These are phyloP conservation scores for Schwanniomyces polymorphus DNA, from an alignment of 805 yeast species.

Conservation along the genomic window DNA sequence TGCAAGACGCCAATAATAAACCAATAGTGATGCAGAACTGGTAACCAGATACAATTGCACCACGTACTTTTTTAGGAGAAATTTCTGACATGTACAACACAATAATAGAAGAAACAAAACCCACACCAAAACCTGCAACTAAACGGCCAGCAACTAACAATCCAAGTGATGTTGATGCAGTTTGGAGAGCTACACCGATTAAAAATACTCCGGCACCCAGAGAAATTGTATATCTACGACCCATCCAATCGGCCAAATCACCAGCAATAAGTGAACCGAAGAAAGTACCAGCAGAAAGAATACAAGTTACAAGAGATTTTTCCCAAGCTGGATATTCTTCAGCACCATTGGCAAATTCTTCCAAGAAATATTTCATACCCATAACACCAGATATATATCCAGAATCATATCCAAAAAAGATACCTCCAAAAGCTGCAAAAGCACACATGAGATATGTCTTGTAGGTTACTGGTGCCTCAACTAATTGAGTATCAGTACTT, in stretches of 20 bases:
- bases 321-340: conserved; percentile 4
- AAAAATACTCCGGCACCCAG: conserved; percentile 35
- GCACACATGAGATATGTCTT: conserved; percentile 6
- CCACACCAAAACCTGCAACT: conserved; percentile 43
- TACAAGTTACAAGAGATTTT: conserved; percentile 19
- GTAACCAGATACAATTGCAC: conserved; percentile 41
- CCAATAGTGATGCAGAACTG: conserved; percentile 43
- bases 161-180: conserved; percentile 32
- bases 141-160: conserved; percentile 40
- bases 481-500: background rate
- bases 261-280: conserved; percentile 41
- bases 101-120: conserved; percentile 39
- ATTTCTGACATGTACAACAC: conserved; percentile 43
- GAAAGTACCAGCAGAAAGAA: conserved; percentile 42
- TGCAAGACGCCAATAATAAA: conserved; percentile 35
- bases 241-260: conserved; percentile 34
- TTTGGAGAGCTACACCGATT: conserved; percentile 39
- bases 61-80: conserved; percentile 44
- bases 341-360: conserved; percentile 1
- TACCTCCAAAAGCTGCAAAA: conserved; percentile 35
- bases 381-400: conserved; percentile 44
- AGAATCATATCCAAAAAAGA: conserved; percentile 43
- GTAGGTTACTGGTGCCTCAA: conserved; percentile 6
- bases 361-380: conserved; percentile 32
- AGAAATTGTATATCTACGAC: conserved; percentile 41